These are phyloP conservation scores for Paecilomyces fulvus DNA, from an alignment of 2,329 filamentous ascomycete species.

Conservation along the genomic window DNA sequence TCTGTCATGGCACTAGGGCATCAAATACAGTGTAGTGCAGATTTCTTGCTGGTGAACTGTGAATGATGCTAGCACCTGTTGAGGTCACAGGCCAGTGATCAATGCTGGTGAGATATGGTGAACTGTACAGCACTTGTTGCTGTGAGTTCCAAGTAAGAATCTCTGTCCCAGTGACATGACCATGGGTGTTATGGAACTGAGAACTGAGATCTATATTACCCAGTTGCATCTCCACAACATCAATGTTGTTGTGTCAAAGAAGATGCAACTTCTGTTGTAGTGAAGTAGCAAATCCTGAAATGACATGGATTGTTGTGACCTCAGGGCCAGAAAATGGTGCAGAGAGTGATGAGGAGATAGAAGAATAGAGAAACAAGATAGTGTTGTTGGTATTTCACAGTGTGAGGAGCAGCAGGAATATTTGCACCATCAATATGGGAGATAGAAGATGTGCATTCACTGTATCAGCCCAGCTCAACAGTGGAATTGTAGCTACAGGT, in stretches of 20 bases:
- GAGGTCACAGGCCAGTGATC: conserved; percentile 31
- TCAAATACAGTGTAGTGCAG: conserved; percentile 87
- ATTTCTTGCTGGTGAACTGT: conserved; percentile 64
- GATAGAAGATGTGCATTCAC: conserved; percentile 88
- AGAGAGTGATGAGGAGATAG: conserved; percentile 37
- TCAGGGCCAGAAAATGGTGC: conserved; percentile 57
- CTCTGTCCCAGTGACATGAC: conserved; percentile 40
- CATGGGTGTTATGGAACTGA: conserved; percentile 39
- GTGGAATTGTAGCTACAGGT: conserved; percentile 75
- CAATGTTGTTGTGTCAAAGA: conserved; percentile 53
- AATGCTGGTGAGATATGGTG: conserved; percentile 35
- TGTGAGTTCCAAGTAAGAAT: conserved; percentile 51
- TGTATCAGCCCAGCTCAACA: conserved; percentile 77
- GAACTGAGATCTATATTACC: conserved; percentile 80
- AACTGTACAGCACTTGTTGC: conserved; percentile 45
- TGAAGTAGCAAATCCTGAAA: conserved; percentile 78
- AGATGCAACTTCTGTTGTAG: conserved; percentile 70
- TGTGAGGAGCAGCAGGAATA: conserved; percentile 69
- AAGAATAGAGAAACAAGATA: no score
- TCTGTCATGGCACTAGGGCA: conserved; percentile 54
- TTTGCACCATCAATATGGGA: conserved; percentile 79
- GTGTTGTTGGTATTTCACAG: no score
- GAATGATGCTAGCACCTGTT: conserved; percentile 31
- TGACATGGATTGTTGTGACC: conserved; percentile 72
- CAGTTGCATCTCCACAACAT: conserved; percentile 79